Evolutionary conservation across 441 rosid species (phyloP).

Genomic region (Eutrema salsugineum): DNA sequence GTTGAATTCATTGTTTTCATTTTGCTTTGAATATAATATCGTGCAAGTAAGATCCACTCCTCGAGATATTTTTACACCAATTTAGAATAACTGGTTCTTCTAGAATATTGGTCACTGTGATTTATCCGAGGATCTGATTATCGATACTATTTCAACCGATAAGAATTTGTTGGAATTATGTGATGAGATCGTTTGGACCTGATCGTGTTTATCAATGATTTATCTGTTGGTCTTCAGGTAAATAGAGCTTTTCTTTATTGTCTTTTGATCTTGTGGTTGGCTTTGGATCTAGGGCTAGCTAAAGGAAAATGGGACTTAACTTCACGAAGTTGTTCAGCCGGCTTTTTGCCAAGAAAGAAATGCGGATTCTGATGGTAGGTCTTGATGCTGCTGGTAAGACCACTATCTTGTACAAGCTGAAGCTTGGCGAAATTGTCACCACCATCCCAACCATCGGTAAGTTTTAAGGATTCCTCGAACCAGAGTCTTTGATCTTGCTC

Average conservation of each 20-base stretch:
- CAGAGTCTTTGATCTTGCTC: not conserved
- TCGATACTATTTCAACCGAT: not conserved
- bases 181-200: not conserved
- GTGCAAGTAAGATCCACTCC: not conserved
- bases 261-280: not conserved
- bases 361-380: constrained; percentile 43
- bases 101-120: not conserved
- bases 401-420: constrained; percentile 36
- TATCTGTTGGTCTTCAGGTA: not conserved
- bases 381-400: constrained; percentile 45
- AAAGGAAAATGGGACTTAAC: constrained; percentile 36
- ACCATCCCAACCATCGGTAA: constrained; percentile 38
- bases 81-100: not conserved
- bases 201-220: not conserved
- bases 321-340: constrained; percentile 37
- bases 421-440: constrained; percentile 40
- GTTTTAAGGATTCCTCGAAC: not conserved
- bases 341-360: constrained; percentile 40
- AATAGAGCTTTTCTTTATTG: not conserved
- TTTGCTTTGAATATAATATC: not conserved
- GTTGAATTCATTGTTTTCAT: not conserved
- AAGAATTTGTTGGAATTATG: not conserved
- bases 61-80: not conserved
- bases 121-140: not conserved
- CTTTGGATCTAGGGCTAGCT: not conserved